Evolutionary conservation across 495 filamentous ascomycete genomes (phyloP), one percentile per base, ranked within the genome.

Genomic region (Penicillium silybi): DNA sequence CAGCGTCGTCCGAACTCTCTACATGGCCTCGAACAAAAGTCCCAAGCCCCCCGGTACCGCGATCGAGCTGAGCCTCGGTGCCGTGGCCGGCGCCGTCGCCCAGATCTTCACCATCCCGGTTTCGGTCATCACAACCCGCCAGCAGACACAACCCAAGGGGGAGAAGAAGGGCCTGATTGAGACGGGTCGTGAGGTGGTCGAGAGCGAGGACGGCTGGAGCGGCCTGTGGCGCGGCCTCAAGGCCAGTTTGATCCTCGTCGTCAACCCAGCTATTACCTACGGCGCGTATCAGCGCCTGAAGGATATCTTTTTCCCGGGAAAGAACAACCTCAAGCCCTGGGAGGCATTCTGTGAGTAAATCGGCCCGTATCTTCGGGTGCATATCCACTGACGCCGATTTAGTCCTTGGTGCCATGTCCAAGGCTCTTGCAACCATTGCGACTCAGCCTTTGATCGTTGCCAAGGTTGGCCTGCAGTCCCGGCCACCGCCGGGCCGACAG

Each of bases 371-470:
- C 10, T 35, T 1, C 44, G 27, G 44, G 15, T 37, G 41, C 26
- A 45, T 18, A 11, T 43, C 19, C 18, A 41, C 63, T 69, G 57
- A 68, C 49, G 9, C 8, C 29, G 15, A 16, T 15, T 15, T 32
- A 95, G 89, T 95, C 27, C 84, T 97, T 35, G 93, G 93, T 49
- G 90, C 95, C 22, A 81, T 92, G 75, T 97, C 92, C 46, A 99
- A 99, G 72, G 80, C 87, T 11, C 69, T 97, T 48, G 93, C 93
- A 38, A 99, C 93, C 2, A 87, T 97, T 52, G 84, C 77, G 46
- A 99, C 93, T 16, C 93, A 99, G 67, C 93, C 93, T 38, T 73
- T 99, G 52, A 99, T 99, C 61, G 95, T 99, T 49, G 95, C 93
- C 49, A 99, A 99, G 73, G 93, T 97, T 39, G 90, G 93, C 45